Evolutionary conservation across 1,284 basidiomycete genomes (phyloP), one percentile per base, ranked within the genome.

Genomic region (Testicularia cyperi): DNA sequence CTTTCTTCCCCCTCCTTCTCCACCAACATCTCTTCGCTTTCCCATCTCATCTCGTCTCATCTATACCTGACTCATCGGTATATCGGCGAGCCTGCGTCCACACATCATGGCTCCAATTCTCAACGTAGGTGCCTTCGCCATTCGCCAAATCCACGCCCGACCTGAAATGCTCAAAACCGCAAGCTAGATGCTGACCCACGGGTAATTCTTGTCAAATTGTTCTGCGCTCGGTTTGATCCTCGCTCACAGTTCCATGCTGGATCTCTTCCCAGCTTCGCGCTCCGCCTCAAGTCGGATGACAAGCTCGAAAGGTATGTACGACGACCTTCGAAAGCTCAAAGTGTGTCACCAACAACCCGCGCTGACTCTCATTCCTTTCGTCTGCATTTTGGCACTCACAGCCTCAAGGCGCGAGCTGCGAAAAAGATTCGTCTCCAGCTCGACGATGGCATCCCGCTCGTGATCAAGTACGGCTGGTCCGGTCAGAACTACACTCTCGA

Each of bases 251-350:
- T 74, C 49, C 74, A 75, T 56, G 62, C 72, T 18, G 72, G 74
- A 24, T 49, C 67, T 7, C 52, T 73, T 30, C 74, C 72, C 18
- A 65, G 56, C 52, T 75, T 75, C 33, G 56, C 72, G 9, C 62
- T 74, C 19, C 68, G 74, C 25, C 57, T 74, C 51, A 69, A 67
- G 39, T 46, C 55, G 25, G 63, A 67, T 18, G 72, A 75, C 37
- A 44, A 52, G 25, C 63, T 74, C 23, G 63, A 65, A 9, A 45
- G 37, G 65, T 68, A 41, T n/a, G n/a, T n/a, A n/a, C n/a, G n/a
- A n/a, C n/a, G n/a, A n/a, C n/a, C n/a, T n/a, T n/a, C n/a, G n/a
- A n/a, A n/a, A n/a, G n/a, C n/a, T n/a, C n/a, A n/a, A n/a, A 40
- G 65, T 49, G 1, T 14, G 5, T 12, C 14, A 5, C 21, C 18